A percentile compares a stretch with the other conserved stretches of the same genome.
These are phyloP conservation scores for Neofusicoccum parvum DNA, from an alignment of 2,329 filamentous ascomycete genomes.

Conservation along the genomic window DNA sequence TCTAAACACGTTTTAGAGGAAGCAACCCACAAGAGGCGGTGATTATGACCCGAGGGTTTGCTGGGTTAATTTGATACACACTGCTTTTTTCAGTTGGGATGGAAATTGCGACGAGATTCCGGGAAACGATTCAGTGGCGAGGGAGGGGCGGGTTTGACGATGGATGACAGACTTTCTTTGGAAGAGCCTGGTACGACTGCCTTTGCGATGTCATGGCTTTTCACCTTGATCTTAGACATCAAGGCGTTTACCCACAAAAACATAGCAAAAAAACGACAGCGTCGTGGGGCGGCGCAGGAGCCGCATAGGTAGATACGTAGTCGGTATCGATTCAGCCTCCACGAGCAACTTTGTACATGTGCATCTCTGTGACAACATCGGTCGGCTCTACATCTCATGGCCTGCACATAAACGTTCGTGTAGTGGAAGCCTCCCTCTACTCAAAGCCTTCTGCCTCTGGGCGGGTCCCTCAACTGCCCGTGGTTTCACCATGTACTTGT, in stretches of 20 bases:
- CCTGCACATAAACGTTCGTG: too few relatives aligned
- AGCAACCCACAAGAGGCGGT: slow-evolving; percentile 6
- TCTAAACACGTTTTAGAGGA: slow-evolving; percentile 16
- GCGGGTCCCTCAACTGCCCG: too few relatives aligned
- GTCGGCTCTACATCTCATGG: too few relatives aligned
- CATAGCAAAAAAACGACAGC: not conserved
- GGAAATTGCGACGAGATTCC: slow-evolving; percentile 16
- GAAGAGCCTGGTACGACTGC: slow-evolving; percentile 19
- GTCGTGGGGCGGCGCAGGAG: not conserved
- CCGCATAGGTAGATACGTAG: slow-evolving; percentile 4
- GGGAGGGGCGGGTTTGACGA: slow-evolving; percentile 11
- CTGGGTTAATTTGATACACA: slow-evolving; percentile 20
- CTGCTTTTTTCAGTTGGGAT: slow-evolving; percentile 5
- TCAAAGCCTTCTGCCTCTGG: too few relatives aligned
- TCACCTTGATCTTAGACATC: not conserved
- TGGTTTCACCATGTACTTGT: too few relatives aligned
- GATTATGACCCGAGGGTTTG: slow-evolving; percentile 2
- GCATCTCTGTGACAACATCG: not conserved
- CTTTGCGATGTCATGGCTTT: slow-evolving; percentile 20
- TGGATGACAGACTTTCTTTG: slow-evolving; percentile 12
- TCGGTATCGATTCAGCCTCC: slow-evolving; percentile 11
- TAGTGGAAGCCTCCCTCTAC: too few relatives aligned
- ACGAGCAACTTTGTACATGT: not conserved
- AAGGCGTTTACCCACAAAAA: slow-evolving; percentile 1
- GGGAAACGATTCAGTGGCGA: slow-evolving; percentile 10